Evolutionary conservation across 768 basidiomycete genomes (phyloP).

Genomic region (Leccinum incarnatum): DNA sequence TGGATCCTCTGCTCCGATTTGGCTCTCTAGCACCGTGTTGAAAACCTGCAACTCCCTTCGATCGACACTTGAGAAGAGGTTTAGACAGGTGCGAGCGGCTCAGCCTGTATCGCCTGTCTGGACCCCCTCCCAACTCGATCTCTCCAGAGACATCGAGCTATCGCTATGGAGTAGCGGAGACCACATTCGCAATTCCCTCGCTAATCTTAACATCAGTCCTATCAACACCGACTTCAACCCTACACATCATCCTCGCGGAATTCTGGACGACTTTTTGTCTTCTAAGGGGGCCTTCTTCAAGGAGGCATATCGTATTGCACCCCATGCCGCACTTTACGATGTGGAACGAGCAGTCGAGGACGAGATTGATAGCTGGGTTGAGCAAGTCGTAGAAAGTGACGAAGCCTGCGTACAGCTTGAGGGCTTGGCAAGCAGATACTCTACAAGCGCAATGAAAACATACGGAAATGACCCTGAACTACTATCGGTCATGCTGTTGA

Average conservation of each 20-base stretch:
- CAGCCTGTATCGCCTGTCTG: constrained; percentile 31
- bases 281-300: constrained; percentile 7
- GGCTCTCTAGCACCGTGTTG: constrained; percentile 37
- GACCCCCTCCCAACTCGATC: constrained; percentile 20
- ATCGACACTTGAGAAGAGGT: constrained; percentile 30
- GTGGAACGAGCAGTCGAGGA: constrained; percentile 35
- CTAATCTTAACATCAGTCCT: not conserved
- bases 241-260: constrained; percentile 4
- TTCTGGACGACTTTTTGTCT: not conserved
- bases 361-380: constrained; percentile 34
- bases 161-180: not conserved
- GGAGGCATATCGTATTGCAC: constrained; percentile 2
- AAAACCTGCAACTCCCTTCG: constrained; percentile 28
- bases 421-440: constrained; percentile 28
- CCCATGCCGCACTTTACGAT: constrained; percentile 29
- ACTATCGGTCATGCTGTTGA: constrained; percentile 42
- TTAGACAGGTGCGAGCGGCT: constrained; percentile 31
- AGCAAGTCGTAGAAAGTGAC: not conserved
- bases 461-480: constrained; percentile 37
- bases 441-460: constrained; percentile 17
- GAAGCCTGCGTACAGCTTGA: constrained; percentile 14
- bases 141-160: not conserved
- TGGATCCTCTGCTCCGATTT: constrained; percentile 26
- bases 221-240: constrained; percentile 2
- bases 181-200: not conserved